Conservation (phyloP, 768 basidiomycete species). For the Dioszegia hungarica region DNA sequence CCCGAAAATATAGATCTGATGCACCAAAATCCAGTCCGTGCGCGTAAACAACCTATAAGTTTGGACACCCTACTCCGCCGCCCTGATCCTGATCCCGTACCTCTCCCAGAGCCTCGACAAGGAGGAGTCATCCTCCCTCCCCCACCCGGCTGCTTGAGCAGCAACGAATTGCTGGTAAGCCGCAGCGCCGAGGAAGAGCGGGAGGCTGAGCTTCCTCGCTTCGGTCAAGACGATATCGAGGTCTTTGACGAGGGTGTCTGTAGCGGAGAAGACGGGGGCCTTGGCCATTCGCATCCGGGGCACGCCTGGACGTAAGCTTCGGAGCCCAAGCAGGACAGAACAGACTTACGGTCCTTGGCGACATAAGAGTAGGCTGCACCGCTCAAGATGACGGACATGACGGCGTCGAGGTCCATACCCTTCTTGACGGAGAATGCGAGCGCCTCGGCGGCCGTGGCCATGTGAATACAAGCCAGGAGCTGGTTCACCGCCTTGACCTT, state of each 20-base stretch:
- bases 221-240: slow-evolving; percentile 33
- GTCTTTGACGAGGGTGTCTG: slow-evolving; percentile 33
- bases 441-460: slow-evolving; percentile 34
- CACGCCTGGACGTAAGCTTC: slow-evolving; percentile 13
- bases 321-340: background rate
- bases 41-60: slow-evolving; percentile 3
- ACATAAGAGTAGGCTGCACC: slow-evolving; percentile 33
- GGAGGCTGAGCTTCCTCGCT: slow-evolving; percentile 27
- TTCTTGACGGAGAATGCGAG: slow-evolving; percentile 33
- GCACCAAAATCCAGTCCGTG: background rate
- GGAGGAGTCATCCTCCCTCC: slow-evolving; percentile 32
- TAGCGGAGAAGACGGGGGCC: slow-evolving; percentile 13
- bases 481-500: slow-evolving; percentile 40
- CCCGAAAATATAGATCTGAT: too few relatives aligned
- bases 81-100: slow-evolving; percentile 10
- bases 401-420: slow-evolving; percentile 30
- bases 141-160: slow-evolving; percentile 27
- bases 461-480: slow-evolving; percentile 32
- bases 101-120: slow-evolving; percentile 31
- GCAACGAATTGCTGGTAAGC: slow-evolving; percentile 32
- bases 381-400: slow-evolving; percentile 30
- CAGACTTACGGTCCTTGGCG: slow-evolving; percentile 33
- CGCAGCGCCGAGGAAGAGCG: slow-evolving; percentile 29
- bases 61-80: background rate
- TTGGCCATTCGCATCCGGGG: slow-evolving; percentile 30